Conservation (phyloP, 371 early-diverging fungal genomes). For the Mortierella sp. region DNA sequence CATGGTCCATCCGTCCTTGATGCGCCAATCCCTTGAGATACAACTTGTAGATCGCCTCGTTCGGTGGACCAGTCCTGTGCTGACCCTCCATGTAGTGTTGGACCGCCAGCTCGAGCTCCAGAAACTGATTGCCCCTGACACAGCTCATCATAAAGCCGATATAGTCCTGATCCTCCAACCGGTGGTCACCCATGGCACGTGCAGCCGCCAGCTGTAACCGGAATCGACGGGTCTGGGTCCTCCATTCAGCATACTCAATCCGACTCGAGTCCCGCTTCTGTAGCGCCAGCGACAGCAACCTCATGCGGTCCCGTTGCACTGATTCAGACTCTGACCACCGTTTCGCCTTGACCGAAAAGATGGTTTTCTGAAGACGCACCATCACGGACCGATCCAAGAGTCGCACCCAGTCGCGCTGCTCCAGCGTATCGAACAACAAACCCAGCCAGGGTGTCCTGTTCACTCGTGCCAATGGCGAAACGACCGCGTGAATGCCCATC, state of each 20-base stretch:
- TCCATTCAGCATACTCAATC: slow-evolving; percentile 31
- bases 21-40: slow-evolving; percentile 41
- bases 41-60: slow-evolving; percentile 33
- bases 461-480: slow-evolving; percentile 3
- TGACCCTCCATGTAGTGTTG: slow-evolving; percentile 38
- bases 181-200: slow-evolving; percentile 29
- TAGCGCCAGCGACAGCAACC: not conserved
- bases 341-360: not conserved
- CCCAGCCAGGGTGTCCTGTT: slow-evolving; percentile 10
- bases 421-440: slow-evolving; percentile 9
- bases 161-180: slow-evolving; percentile 27
- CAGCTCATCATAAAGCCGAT: slow-evolving; percentile 37
- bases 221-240: slow-evolving; percentile 37
- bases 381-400: slow-evolving; percentile 9
- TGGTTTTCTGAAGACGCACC: not conserved
- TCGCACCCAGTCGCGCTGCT: slow-evolving; percentile 13
- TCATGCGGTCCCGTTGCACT: not conserved
- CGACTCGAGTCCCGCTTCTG: not conserved
- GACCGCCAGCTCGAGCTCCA: slow-evolving; percentile 40
- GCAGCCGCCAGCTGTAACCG: slow-evolving; percentile 37
- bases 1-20: slow-evolving; percentile 43
- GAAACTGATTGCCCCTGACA: slow-evolving; percentile 20
- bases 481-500: slow-evolving; percentile 28
- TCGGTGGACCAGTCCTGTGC: not conserved
- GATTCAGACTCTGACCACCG: not conserved